These are phyloP conservation scores for Mangifera indica DNA, from an alignment of 345 rosid species.

Conservation along the genomic window DNA sequence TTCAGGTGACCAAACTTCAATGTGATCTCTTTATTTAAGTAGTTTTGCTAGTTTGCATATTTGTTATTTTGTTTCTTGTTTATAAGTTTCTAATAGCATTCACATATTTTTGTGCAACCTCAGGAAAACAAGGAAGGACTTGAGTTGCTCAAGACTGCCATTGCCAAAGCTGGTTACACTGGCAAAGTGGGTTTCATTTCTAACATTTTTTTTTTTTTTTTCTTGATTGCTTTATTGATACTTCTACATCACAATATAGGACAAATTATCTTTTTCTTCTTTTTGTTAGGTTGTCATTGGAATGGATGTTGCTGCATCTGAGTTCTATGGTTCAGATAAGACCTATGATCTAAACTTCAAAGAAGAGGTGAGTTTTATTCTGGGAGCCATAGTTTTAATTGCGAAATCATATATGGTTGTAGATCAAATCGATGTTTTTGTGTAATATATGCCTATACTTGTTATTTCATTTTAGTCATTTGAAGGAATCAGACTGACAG, in stretches of 20 bases:
- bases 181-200: constrained; percentile 56
- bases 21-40: neutral
- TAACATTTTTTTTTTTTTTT: neutral
- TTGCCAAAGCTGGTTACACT: constrained; percentile 88
- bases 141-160: constrained; percentile 89
- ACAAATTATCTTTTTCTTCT: neutral
- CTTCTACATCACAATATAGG: neutral
- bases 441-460: neutral
- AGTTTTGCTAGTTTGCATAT: neutral
- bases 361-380: constrained; percentile 51
- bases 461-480: neutral
- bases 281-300: constrained; percentile 85
- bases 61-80: constrained; percentile 10
- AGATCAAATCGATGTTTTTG: too few species aligned
- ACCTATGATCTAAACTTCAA: constrained; percentile 86
- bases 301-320: constrained; percentile 99
- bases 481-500: neutral
- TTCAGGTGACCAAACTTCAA: constrained; percentile 49
- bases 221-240: neutral
- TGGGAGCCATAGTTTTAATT: neutral
- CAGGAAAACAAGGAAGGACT: constrained; percentile 99
- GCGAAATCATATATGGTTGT: neutral
- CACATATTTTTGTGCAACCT: neutral
- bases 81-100: neutral
- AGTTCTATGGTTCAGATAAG: constrained; percentile 75